Evolutionary conservation across 306 rosid genomes (phyloP).

Genomic region (Echinosophora koreensis): DNA sequence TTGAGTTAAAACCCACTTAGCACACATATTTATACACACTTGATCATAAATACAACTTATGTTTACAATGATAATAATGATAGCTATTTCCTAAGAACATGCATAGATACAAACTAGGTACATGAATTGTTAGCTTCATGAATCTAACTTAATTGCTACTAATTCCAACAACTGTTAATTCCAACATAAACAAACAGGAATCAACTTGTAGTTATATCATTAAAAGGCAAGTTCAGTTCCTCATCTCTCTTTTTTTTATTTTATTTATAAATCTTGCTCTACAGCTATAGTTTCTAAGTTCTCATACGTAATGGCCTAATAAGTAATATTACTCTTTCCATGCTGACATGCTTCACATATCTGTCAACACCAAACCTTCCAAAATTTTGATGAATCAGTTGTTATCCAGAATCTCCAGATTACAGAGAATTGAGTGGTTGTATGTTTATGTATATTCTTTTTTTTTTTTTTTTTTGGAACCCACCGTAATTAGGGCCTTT

Average conservation of each 20-base stretch:
- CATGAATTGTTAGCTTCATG: no score
- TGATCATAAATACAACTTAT: no score
- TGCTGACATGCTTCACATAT: conserved; percentile 20
- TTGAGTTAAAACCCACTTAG: no score
- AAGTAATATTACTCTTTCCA: neutral
- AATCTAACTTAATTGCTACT: no score
- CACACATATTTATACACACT: no score
- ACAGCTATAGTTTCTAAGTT: neutral
- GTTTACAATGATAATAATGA: no score
- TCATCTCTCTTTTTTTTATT: neutral
- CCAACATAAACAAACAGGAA: neutral
- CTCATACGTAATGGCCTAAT: neutral
- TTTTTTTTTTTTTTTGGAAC: no score
- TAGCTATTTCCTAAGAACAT: no score
- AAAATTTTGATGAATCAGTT: neutral
- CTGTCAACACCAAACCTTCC: conserved; percentile 17
- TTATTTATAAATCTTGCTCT: no score
- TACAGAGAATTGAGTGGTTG: conserved; percentile 12
- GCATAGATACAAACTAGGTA: no score
- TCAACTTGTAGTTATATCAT: neutral
- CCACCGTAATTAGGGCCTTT: no score
- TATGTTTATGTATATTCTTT: neutral
- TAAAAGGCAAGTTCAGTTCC: conserved; percentile 4
- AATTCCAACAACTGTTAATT: no score
- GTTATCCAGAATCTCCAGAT: neutral